Conservation (phyloP, 495 filamentous ascomycete species). For the Aspergillus leporis region DNA sequence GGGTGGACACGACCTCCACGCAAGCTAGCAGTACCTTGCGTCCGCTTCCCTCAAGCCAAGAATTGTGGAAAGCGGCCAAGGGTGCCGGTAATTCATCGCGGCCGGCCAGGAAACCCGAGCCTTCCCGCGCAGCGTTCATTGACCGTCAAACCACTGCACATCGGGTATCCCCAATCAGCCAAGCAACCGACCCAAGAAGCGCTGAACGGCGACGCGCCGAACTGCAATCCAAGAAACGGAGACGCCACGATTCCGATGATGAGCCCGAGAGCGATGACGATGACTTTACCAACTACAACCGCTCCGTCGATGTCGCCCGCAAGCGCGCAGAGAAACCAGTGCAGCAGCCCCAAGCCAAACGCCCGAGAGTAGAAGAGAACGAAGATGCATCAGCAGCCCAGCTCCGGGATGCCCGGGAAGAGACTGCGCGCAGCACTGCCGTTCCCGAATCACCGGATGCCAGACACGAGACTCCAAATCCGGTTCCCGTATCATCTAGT, state of each 20-base stretch:
- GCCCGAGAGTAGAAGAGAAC: neutral
- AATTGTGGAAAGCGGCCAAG: constrained; percentile 12
- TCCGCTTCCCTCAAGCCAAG: neutral
- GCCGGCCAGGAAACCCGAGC: neutral
- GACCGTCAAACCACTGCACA: constrained; percentile 36
- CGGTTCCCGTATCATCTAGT: constrained; percentile 1
- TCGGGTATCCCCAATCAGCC: constrained; percentile 33
- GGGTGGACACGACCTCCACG: neutral
- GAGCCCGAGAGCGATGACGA: constrained; percentile 20
- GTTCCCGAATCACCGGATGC: neutral
- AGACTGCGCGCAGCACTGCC: neutral
- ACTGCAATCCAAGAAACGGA: neutral
- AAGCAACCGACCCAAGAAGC: constrained; percentile 8
- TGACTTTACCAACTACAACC: constrained; percentile 16
- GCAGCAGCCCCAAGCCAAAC: neutral
- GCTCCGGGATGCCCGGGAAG: neutral
- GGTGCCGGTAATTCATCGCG: neutral
- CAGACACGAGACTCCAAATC: neutral
- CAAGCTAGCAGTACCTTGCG: neutral
- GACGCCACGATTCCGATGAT: constrained; percentile 1
- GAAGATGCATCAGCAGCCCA: neutral
- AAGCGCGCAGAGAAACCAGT: constrained; percentile 23
- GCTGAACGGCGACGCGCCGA: neutral
- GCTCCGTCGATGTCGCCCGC: constrained; percentile 12
- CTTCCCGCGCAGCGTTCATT: constrained; percentile 28